phyloP scores from a whole-genome alignment of 1,284 basidiomycete species.

The Takashimella tepidaria region DNA sequence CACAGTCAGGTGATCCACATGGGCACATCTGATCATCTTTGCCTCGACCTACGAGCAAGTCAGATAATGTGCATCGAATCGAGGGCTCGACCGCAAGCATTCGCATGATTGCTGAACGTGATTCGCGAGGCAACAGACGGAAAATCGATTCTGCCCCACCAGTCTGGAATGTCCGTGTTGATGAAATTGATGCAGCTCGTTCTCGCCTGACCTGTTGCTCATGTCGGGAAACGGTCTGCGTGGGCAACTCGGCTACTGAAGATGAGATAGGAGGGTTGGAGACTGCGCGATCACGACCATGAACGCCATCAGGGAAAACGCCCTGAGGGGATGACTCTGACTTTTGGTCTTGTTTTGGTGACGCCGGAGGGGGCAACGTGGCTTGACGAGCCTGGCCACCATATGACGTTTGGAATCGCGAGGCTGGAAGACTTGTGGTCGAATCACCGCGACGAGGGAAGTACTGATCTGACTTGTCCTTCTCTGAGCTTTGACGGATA shows the following conservation, averaged over 20 bases:
- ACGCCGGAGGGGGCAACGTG: constrained; percentile 10
- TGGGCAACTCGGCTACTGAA: neutral
- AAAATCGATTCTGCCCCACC: constrained; percentile 96
- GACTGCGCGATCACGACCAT: constrained; percentile 17
- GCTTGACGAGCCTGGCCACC: constrained; percentile 19
- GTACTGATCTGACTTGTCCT: constrained; percentile 60
- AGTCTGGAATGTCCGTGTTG: constrained; percentile 60
- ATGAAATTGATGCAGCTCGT: constrained; percentile 42
- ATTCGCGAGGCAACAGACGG: constrained; percentile 89
- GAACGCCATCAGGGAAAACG: neutral
- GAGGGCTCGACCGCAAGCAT: constrained; percentile 91
- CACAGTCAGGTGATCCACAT: constrained; percentile 54
- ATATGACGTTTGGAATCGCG: constrained; percentile 17
- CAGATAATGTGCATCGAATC: constrained; percentile 87
- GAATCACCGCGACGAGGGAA: constrained; percentile 66
- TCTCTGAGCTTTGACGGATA: constrained; percentile 26
- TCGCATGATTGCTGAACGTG: constrained; percentile 76
- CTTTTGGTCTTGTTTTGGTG: neutral
- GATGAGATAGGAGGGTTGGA: constrained; percentile 2
- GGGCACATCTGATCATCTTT: constrained; percentile 71
- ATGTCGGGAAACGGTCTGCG: constrained; percentile 14
- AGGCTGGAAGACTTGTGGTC: constrained; percentile 56
- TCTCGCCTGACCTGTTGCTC: constrained; percentile 38
- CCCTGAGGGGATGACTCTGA: neutral
- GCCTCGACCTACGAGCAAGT: constrained; percentile 76